Evolutionary conservation across 1,139 yeast species (phyloP).

Genomic region (Chernovozyma sophiae-reginae): DNA sequence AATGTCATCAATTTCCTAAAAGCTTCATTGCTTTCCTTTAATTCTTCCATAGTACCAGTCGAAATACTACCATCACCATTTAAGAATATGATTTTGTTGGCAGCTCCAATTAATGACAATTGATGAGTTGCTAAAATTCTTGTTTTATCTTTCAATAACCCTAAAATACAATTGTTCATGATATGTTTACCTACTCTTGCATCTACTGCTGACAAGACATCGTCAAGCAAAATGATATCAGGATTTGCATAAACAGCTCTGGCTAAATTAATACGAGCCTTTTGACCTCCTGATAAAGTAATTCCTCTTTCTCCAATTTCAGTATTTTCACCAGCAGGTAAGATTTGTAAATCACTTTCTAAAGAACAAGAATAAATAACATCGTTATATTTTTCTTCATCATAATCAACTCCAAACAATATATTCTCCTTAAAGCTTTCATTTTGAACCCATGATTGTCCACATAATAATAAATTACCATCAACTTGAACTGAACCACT

Average conservation of each 20-base stretch:
- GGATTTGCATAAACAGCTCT: constrained; percentile 40
- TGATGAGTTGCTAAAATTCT: constrained; percentile 48
- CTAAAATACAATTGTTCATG: constrained; percentile 35
- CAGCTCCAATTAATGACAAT: constrained; percentile 38
- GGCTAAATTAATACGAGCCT: constrained; percentile 44
- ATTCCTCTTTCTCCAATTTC: constrained; percentile 49
- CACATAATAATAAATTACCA: constrained; percentile 43
- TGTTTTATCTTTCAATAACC: constrained; percentile 31
- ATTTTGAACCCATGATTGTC: constrained; percentile 49
- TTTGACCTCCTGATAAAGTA: constrained; percentile 48
- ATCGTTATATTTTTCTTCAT: constrained; percentile 23
- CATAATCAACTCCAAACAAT: constrained; percentile 26
- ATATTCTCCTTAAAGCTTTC: constrained; percentile 40
- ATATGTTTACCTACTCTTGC: constrained; percentile 47
- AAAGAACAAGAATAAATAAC: constrained; percentile 35
- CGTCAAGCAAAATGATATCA: constrained; percentile 41
- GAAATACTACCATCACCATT: constrained; percentile 38
- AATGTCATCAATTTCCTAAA: constrained; percentile 31
- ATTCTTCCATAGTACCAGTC: constrained; percentile 35
- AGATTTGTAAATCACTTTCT: constrained; percentile 31
- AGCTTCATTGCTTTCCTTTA: constrained; percentile 21
- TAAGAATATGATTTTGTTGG: constrained; percentile 37
- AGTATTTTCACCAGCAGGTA: constrained; percentile 43
- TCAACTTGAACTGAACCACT: constrained; percentile 36
- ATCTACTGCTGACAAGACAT: constrained; percentile 48